Evolutionary conservation across 345 rosid genomes (phyloP), one percentile per base, ranked within the genome.

Genomic region (Anastatica hierochuntica): DNA sequence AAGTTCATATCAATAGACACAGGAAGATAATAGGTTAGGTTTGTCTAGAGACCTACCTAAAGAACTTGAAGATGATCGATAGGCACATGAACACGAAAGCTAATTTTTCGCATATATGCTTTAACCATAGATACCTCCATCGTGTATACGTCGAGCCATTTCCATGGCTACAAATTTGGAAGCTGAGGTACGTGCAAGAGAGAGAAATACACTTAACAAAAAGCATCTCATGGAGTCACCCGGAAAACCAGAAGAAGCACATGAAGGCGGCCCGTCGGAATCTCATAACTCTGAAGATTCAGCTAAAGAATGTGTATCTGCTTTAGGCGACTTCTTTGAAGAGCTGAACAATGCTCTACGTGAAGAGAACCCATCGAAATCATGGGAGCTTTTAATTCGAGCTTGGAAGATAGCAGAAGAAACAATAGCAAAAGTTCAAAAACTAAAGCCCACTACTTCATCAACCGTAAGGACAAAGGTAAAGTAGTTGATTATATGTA

Each of bases 111-210:
- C 34, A 34, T 49, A 19, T 45, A 18, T 63, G 12, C 11, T 42
- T 37, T 56, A 35, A 5, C 43, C 67, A 74, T 76, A 89, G 96
- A 63, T 90, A 58, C 98, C 98, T 54, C 50, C 63, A n/a, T 74
- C 76, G 8, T 90, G 98, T 62, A 72, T 87, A 52, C 62, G 53
- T 52, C 77, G 77, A 52, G 96, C 92, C 14, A 55, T 68, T 29
- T 14, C 66, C 31, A 84, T 90, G 92, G 84, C 96, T 43, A 67
- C 80, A 53, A 82, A 62, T 50, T 66, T 90, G 58, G 98, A 87
- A 75, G 64, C 64, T 12, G 78, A 66, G 27, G 72, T 82, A 56
- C 63, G 75, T 29, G 43, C 48, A 43, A 75, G 88, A 72, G 56
- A 55, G 44, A 46, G 56, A 53, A 63, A 52, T 26, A 63, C 53